These are phyloP conservation scores for Apiospora arundinis DNA, from an alignment of 2,329 filamentous ascomycete species.

Conservation along the genomic window DNA sequence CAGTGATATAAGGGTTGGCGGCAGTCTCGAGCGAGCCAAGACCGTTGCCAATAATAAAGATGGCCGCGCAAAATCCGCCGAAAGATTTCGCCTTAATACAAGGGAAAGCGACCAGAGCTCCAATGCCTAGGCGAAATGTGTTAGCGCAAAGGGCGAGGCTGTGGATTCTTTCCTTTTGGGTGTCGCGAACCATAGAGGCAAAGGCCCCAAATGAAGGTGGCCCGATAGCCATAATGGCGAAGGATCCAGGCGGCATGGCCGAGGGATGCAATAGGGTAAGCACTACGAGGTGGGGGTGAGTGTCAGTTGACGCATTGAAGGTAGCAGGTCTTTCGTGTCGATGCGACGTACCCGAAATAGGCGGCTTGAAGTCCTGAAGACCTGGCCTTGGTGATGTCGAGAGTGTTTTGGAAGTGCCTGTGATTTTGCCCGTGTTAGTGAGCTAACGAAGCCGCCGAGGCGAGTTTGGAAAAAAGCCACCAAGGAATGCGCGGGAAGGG, in stretches of 20 bases:
- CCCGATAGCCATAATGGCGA: slow-evolving; percentile 67
- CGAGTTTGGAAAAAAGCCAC: background rate
- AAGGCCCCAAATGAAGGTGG: slow-evolving; percentile 72
- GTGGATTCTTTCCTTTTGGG: slow-evolving; percentile 29
- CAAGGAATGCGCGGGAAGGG: background rate
- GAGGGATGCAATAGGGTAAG: slow-evolving; percentile 74
- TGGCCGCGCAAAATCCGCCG: slow-evolving; percentile 73
- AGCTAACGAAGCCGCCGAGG: background rate
- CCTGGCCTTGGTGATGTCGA: slow-evolving; percentile 59
- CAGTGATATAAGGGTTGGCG: slow-evolving; percentile 76
- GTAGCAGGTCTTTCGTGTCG: background rate
- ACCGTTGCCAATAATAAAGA: slow-evolving; percentile 78
- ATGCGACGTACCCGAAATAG: slow-evolving; percentile 62
- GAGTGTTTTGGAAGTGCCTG: slow-evolving; percentile 63
- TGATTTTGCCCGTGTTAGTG: slow-evolving; percentile 27
- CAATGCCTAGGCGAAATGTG: slow-evolving; percentile 46
- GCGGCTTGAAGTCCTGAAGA: slow-evolving; percentile 68
- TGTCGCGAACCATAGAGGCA: slow-evolving; percentile 61
- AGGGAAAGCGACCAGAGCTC: slow-evolving; percentile 62
- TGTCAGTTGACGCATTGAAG: background rate
- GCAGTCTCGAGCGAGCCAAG: slow-evolving; percentile 78
- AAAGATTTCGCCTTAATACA: slow-evolving; percentile 70
- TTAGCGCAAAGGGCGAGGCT: slow-evolving; percentile 10
- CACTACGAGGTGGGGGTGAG: slow-evolving; percentile 43
- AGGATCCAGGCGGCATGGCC: slow-evolving; percentile 68